Percentiles rank a stretch among this genome's conserved stretches.
These are phyloP conservation scores for Solanum rostratum DNA, from an alignment of 257 asterid genomes.

Conservation along the genomic window DNA sequence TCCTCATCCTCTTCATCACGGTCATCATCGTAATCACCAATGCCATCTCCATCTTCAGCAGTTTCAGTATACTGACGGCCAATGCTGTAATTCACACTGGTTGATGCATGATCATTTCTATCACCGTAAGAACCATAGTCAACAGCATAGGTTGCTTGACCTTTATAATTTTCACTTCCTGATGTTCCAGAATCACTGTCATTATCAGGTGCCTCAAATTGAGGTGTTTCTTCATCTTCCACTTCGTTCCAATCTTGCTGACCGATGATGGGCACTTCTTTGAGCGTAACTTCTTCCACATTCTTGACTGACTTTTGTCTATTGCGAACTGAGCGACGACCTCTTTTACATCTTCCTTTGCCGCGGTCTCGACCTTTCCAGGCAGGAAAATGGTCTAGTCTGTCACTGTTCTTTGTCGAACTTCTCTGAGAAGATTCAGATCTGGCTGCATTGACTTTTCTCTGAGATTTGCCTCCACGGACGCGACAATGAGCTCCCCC, in stretches of 20 bases:
- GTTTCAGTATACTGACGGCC: constrained; percentile 12
- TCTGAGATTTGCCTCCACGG: constrained; percentile 36
- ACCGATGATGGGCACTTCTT: constrained; percentile 9
- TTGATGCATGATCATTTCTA: constrained; percentile 5
- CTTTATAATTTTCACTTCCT: constrained; percentile 26
- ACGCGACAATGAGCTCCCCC: constrained; percentile 40
- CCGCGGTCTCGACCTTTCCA: constrained; percentile 42
- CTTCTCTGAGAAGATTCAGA: constrained; percentile 12
- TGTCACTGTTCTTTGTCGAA: constrained; percentile 7
- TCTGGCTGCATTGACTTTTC: constrained; percentile 14
- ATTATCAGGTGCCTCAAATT: constrained; percentile 23
- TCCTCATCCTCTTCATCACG: constrained; percentile 23
- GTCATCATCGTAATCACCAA: constrained; percentile 9
- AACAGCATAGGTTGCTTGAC: constrained; percentile 18
- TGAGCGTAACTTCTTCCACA: background rate
- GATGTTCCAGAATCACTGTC: constrained; percentile 46
- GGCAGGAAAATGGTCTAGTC: constrained; percentile 21
- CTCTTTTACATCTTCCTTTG: constrained; percentile 36
- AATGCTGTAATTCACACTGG: constrained; percentile 2
- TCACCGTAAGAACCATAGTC: constrained; percentile 10
- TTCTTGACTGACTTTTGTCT: constrained; percentile 26
- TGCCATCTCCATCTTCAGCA: constrained; percentile 5
- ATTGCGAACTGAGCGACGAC: constrained; percentile 29
- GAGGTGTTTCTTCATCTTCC: constrained; percentile 16
- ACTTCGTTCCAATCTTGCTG: constrained; percentile 25